Evolutionary conservation across 495 filamentous ascomycete genomes (phyloP).

Genomic region (Acidiella bohemica): DNA sequence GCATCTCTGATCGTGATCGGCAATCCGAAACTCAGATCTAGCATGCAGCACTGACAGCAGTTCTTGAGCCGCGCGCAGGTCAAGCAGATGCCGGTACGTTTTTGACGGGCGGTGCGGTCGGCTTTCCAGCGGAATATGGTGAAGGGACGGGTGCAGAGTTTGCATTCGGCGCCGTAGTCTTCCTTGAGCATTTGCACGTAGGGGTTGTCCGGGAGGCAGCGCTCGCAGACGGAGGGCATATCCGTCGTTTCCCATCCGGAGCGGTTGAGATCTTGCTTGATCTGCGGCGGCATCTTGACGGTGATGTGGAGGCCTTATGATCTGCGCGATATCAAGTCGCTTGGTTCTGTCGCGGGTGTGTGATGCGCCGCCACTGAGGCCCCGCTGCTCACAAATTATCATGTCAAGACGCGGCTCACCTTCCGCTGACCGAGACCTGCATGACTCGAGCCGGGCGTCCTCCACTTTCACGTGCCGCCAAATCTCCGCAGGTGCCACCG

Average conservation of each 20-base stretch:
- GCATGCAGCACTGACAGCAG: slow-evolving; percentile 98
- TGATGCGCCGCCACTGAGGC: too few species aligned
- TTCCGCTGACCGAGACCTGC: too few species aligned
- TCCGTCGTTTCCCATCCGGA: slow-evolving; percentile 92
- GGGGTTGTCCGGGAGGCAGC: slow-evolving; percentile 87
- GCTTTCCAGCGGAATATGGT: slow-evolving; percentile 92
- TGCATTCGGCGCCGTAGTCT: slow-evolving; percentile 68
- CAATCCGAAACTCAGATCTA: slow-evolving; percentile 86
- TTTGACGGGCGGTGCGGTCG: slow-evolving; percentile 74
- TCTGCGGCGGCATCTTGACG: too few species aligned
- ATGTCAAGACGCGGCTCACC: too few species aligned
- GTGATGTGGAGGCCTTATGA: too few species aligned
- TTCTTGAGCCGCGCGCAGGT: slow-evolving; percentile 91
- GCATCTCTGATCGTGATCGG: slow-evolving; percentile 90
- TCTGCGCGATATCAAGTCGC: too few species aligned
- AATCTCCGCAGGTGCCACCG: too few species aligned
- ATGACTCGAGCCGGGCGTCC: too few species aligned
- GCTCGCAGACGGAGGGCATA: slow-evolving; percentile 55
- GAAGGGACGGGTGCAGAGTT: slow-evolving; percentile 87
- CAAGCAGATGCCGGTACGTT: slow-evolving; percentile 83
- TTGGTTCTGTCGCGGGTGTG: too few species aligned
- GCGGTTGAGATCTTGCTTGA: slow-evolving; percentile 94
- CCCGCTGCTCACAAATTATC: too few species aligned
- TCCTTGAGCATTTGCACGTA: slow-evolving; percentile 99
- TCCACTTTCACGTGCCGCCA: too few species aligned